Conservation (phyloP, 2,329 filamentous ascomycete genomes). For the Chaetomium sp. region DNA sequence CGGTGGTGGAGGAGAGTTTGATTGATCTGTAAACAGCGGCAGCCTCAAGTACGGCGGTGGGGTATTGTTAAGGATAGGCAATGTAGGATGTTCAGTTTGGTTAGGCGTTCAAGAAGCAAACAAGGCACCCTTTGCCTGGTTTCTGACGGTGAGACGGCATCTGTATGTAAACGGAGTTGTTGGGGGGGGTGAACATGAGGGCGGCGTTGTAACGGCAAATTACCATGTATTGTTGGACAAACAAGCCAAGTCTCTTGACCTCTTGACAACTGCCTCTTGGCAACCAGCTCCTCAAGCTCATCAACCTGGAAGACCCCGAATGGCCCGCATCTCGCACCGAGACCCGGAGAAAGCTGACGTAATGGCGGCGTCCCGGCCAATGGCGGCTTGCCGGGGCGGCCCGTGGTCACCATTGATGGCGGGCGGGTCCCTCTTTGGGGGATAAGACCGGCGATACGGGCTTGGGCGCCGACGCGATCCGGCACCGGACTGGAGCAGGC, state of each 20-base stretch:
- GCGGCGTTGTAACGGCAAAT: slow-evolving; percentile 2
- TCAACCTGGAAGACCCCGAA: neutral
- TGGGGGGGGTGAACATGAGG: neutral
- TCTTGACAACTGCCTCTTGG: neutral
- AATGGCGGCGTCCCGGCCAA: slow-evolving; percentile 12
- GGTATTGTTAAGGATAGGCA: neutral
- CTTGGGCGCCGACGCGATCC: slow-evolving; percentile 7
- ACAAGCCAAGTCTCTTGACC: neutral
- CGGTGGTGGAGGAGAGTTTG: slow-evolving; percentile 71
- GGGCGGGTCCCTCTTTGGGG: neutral
- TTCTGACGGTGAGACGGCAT: neutral
- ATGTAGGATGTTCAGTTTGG: slow-evolving; percentile 9
- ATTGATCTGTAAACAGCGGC: slow-evolving; percentile 67
- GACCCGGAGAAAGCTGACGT: slow-evolving; percentile 11
- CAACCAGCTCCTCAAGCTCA: neutral
- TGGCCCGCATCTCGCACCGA: neutral
- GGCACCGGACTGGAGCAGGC: slow-evolving; percentile 12
- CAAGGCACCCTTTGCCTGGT: neutral
- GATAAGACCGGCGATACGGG: slow-evolving; percentile 7
- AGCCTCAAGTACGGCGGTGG: neutral
- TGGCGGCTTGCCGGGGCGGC: neutral
- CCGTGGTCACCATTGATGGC: neutral
- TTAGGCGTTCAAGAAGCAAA: slow-evolving; percentile 10
- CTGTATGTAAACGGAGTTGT: slow-evolving; percentile 10
- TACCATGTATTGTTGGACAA: neutral